These are phyloP conservation scores for Pseudopyrenochaeta lycopersici DNA, from an alignment of 2,329 filamentous ascomycete species.

Conservation along the genomic window DNA sequence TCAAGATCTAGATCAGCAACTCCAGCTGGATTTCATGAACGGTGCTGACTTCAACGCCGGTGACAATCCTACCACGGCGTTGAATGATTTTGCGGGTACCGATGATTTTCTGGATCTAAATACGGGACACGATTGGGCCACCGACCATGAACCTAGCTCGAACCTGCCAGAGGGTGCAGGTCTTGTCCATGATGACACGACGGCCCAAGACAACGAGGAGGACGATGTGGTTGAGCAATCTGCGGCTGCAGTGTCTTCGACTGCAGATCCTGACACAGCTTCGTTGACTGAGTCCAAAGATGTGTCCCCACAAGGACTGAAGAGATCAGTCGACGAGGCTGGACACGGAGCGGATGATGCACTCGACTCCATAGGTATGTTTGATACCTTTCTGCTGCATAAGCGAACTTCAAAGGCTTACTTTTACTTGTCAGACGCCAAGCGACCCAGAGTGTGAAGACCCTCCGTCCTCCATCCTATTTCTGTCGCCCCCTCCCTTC, in stretches of 20 bases:
- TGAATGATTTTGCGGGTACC: slow-evolving; percentile 15
- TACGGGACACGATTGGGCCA: slow-evolving; percentile 25
- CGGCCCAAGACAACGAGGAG: slow-evolving; percentile 29
- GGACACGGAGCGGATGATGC: slow-evolving; percentile 36
- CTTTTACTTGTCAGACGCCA: slow-evolving; percentile 32
- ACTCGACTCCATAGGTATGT: slow-evolving; percentile 39
- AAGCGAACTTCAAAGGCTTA: slow-evolving; percentile 18
- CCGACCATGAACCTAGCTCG: slow-evolving; percentile 18
- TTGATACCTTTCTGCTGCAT: background rate
- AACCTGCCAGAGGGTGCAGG: slow-evolving; percentile 14
- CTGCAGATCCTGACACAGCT: slow-evolving; percentile 35
- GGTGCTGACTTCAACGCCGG: slow-evolving; percentile 15
- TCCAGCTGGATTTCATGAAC: slow-evolving; percentile 19
- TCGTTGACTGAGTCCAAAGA: slow-evolving; percentile 32
- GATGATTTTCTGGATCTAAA: slow-evolving; percentile 32
- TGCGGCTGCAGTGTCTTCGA: slow-evolving; percentile 35
- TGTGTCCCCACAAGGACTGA: slow-evolving; percentile 41
- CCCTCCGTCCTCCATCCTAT: slow-evolving; percentile 23
- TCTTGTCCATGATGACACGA: slow-evolving; percentile 18
- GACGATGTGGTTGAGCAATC: slow-evolving; percentile 32
- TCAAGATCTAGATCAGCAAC: slow-evolving; percentile 22
- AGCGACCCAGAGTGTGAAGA: slow-evolving; percentile 42
- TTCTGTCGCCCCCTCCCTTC: slow-evolving; percentile 3
- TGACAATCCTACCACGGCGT: slow-evolving; percentile 13
- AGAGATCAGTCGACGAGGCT: slow-evolving; percentile 45